Evolutionary conservation across 306 rosid species (phyloP), one percentile per base, ranked within the genome.

Genomic region (Chamaecrista fasciculata): DNA sequence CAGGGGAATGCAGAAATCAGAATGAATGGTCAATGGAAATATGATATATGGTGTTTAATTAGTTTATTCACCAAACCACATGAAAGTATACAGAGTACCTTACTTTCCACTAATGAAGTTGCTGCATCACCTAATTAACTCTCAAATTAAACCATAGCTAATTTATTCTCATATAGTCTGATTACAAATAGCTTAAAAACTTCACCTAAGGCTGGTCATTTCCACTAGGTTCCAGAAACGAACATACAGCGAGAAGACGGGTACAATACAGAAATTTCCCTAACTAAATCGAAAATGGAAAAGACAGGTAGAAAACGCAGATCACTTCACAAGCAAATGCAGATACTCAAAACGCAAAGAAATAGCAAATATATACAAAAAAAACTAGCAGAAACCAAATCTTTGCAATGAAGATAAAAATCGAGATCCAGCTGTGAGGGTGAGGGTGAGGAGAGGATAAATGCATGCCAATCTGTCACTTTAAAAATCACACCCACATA

Each of bases 271-370:
- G n/a, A n/a, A n/a, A n/a, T n/a, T n/a, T n/a, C n/a, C n/a, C n/a
- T n/a, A n/a, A n/a, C n/a, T n/a, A n/a, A n/a, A n/a, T n/a, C n/a
- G n/a, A n/a, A n/a, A n/a, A n/a, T n/a, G n/a, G n/a, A n/a, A n/a
- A n/a, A n/a, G n/a, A n/a, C n/a, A n/a, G n/a, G n/a, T n/a, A n/a
- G n/a, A n/a, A n/a, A n/a, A n/a, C n/a, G n/a, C 24, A 33, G 15
- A 67, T n/a, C 60, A 56, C 23, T 10, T 52, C 58, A 49, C 40
- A 53, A 10, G 52, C 31, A 56, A 57, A 18, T 29, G 75, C 66
- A 19, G 50, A 3, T 26, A 21, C 16, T 60, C 67, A 44, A 21
- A 47, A 21, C 52, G 11, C 5, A n/a, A n/a, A 34, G 11, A 50
- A 29, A 28, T 26, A 4, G 10, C 6, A 33, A 67, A 11, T 3